A percentile compares a stretch with the other conserved stretches of the same genome.
Evolutionary conservation across 768 basidiomycete species (phyloP).

Genomic region (Suillus alpinus): DNA sequence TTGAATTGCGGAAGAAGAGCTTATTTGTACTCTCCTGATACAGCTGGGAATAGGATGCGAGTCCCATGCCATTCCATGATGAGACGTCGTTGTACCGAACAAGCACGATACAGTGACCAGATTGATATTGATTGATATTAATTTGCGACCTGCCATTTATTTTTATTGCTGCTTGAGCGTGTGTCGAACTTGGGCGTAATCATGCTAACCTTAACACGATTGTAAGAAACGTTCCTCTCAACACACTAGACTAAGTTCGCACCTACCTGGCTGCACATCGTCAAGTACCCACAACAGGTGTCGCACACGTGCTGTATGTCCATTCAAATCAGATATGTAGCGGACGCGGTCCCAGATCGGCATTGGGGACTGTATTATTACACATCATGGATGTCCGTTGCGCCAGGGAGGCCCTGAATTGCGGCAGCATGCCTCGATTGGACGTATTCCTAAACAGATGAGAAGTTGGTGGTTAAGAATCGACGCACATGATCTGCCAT

Average conservation of each 20-base stretch:
- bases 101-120: neutral
- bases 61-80: too few species aligned
- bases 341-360: neutral
- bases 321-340: too few species aligned
- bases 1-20: neutral
- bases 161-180: neutral
- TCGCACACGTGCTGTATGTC: neutral
- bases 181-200: neutral
- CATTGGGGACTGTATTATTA: neutral
- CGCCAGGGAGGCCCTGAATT: too few species aligned
- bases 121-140: neutral
- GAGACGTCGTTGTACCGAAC: neutral
- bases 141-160: neutral
- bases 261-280: neutral
- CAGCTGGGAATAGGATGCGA: neutral
- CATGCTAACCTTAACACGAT: neutral
- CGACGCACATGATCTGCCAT: neutral
- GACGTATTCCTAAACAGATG: neutral
- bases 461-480: neutral
- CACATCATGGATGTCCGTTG: neutral
- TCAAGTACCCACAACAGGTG: neutral
- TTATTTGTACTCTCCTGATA: neutral
- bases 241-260: neutral
- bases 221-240: neutral
- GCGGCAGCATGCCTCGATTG: too few species aligned